Base-by-base conservation (phyloP, 176 grass and related monocot genomes). In the Juncus inflexus region DNA sequence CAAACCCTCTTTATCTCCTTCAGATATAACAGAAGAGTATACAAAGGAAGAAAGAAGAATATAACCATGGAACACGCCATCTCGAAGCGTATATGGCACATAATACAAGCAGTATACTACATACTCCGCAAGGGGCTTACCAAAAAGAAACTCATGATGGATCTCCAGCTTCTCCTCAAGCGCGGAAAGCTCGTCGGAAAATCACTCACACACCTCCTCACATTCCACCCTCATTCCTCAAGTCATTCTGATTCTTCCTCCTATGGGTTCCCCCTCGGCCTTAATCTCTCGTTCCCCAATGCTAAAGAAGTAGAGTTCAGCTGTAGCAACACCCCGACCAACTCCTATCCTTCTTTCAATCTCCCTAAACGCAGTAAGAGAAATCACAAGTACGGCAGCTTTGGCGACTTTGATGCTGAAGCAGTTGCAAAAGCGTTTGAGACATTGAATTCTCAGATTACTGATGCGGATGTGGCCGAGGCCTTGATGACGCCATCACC, bases 291-390 rank as follows among this genome's bases (percentile, higher is more conserved):
- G 6, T 58, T 67, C 57, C 35, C 72, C 69, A 61, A 47, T 9
- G 73, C 87, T 0, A 40, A 40, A 13, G 87, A 91, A 67, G 87
- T 96, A 0, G 84, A 96, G 78, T 96, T 96, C 84, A 96, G 92
- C 76, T 96, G 92, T 82, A 77, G 67, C 74, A 86, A 76, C 77
- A 96, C 87, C 55, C 87, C 92, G 41, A 28, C 19, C 63, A 71
- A 11, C 43, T 70, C 61, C 13, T 77, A 10, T 52, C 43, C 68
- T 49, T 55, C 80, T 8, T 80, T 83, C 70, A 63, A 54, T 56
- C 3, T 74, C 75, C 40, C 80, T 28, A 61, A 76, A 47, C 72
- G 75, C 15, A 11, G 66, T 3, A 40, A 54, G 49, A 41, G 47
- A 38, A 15, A 19, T 4, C 55, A 55, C 2, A 9, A 16, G 3